Evolutionary conservation across 352 stramenopile genomes (phyloP).

Genomic region (Globisporangium ultimum): DNA sequence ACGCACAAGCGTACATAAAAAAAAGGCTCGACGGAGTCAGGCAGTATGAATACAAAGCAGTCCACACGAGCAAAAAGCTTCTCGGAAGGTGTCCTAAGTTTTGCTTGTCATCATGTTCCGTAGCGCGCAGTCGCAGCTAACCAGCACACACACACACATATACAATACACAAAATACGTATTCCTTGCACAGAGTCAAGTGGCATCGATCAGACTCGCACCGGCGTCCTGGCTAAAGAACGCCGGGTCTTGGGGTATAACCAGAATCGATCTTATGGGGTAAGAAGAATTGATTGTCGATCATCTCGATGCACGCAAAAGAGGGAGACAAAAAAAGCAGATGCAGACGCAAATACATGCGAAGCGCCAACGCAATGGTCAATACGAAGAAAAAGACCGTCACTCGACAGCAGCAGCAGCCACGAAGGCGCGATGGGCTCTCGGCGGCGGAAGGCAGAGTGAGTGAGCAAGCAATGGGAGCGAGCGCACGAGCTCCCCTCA

Average conservation of each 20-base stretch:
- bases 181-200: constrained; percentile 2
- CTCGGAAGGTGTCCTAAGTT: constrained; percentile 86
- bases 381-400: too few species aligned
- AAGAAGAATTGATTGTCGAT: constrained; percentile 73
- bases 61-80: constrained; percentile 70
- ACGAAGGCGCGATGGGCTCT: too few species aligned
- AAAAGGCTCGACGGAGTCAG: constrained; percentile 43
- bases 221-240: constrained; percentile 31
- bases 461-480: too few species aligned
- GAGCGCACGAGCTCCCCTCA: too few species aligned
- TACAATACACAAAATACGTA: constrained; percentile 18
- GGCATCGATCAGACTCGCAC: constrained; percentile 67
- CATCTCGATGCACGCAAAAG: constrained; percentile 46
- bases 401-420: too few species aligned
- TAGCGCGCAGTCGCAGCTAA: background rate
- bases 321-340: too few species aligned
- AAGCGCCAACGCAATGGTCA: too few species aligned
- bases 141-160: constrained; percentile 17
- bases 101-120: constrained; percentile 61
- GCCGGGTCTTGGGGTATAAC: constrained; percentile 65
- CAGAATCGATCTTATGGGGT: constrained; percentile 78
- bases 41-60: constrained; percentile 81
- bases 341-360: too few species aligned
- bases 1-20: too few species aligned
- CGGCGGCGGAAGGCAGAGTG: too few species aligned